phyloP scores from a whole-genome alignment of 257 asterid species.

The Verbena officinalis region DNA sequence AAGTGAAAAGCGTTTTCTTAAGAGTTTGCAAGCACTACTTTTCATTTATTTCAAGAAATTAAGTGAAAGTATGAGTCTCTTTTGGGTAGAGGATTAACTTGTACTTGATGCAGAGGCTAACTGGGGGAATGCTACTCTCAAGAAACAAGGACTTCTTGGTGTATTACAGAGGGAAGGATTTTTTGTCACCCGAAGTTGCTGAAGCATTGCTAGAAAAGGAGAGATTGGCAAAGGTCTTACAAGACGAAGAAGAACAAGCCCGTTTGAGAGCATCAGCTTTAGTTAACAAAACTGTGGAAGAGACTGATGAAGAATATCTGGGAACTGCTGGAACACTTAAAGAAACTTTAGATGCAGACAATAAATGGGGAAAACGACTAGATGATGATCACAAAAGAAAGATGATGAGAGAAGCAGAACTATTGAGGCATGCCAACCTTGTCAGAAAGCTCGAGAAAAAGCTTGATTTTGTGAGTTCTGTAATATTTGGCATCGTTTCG shows the following conservation, averaged over 20 bases:
- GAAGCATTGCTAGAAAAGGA: conserved; percentile 89
- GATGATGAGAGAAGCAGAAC: conserved; percentile 82
- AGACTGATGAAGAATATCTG: conserved; percentile 43
- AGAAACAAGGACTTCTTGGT: conserved; percentile 95
- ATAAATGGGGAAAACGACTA: conserved; percentile 79
- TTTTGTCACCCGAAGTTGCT: conserved; percentile 84
- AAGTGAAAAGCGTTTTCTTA: no score
- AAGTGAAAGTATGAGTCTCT: not conserved
- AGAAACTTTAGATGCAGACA: conserved; percentile 85
- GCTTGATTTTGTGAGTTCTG: conserved; percentile 69
- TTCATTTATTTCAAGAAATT: not conserved
- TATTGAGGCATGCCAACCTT: conserved; percentile 70
- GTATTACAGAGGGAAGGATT: conserved; percentile 87
- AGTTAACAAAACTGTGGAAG: conserved; percentile 35
- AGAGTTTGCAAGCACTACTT: conserved; percentile 1
- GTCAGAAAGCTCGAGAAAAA: conserved; percentile 84
- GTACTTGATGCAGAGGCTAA: conserved; percentile 69
- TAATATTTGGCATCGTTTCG: conserved; percentile 4
- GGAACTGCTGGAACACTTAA: conserved; percentile 78
- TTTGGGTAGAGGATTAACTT: conserved; percentile 6
- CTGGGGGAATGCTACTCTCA: conserved; percentile 84
- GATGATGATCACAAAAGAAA: conserved; percentile 59
- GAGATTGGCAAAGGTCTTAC: conserved; percentile 73
- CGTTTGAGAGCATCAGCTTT: conserved; percentile 62
- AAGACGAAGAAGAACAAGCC: conserved; percentile 94